phyloP scores from a whole-genome alignment of 129 eudicot species.

The Centaurea solstitialis region DNA sequence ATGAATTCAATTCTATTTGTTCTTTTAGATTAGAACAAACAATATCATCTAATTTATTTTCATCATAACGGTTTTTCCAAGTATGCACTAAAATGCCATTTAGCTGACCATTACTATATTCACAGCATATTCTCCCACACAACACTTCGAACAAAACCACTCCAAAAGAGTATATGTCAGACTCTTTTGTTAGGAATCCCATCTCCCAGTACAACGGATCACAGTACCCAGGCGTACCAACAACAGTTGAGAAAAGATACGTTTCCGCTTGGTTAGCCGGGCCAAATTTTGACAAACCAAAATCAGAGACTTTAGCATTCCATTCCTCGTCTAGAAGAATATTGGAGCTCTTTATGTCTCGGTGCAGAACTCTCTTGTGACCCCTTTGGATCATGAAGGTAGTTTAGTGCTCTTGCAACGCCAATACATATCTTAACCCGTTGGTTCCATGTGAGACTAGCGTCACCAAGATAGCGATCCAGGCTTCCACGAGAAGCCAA shows the following conservation, averaged over 20 bases:
- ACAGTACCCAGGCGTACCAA: constrained; percentile 39
- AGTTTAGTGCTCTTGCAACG: too few relatives aligned
- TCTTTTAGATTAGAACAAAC: background rate
- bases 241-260: constrained; percentile 10
- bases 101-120: background rate
- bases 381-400: too few relatives aligned
- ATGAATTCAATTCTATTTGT: background rate
- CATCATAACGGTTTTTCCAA: background rate
- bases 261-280: constrained; percentile 18
- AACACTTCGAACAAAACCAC: background rate
- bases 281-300: constrained; percentile 32
- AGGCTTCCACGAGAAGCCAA: too few relatives aligned
- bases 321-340: constrained; percentile 35
- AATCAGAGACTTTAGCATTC: constrained; percentile 36
- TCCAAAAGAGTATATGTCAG: background rate
- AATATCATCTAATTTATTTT: background rate
- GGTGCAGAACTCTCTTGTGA: constrained; percentile 20
- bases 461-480: too few relatives aligned
- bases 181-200: background rate
- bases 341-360: constrained; percentile 39
- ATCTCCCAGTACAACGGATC: constrained; percentile 33
- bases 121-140: background rate
- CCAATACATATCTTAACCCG: too few relatives aligned
- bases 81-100: background rate
- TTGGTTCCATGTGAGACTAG: too few relatives aligned